Conservation (phyloP, 805 yeast genomes). For the Ogataea paraovalis region DNA sequence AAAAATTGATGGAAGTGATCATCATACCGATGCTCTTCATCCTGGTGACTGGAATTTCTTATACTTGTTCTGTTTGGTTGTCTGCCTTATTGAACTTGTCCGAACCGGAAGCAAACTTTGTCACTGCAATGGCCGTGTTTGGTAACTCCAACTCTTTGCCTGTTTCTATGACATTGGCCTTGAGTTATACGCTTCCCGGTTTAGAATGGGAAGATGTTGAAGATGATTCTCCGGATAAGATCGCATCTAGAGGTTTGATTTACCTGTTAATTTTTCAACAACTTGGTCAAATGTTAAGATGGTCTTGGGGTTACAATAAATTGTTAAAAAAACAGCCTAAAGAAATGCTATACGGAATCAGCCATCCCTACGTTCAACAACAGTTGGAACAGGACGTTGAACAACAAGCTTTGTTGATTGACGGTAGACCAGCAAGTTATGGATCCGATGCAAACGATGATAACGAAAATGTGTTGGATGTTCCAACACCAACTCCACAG, state of each 20-base stretch:
- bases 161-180: constrained; percentile 79
- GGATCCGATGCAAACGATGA: constrained; percentile 13
- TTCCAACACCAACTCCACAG: constrained; percentile 1
- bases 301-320: constrained; percentile 86
- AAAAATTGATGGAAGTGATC: constrained; percentile 74
- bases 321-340: constrained; percentile 50
- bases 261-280: constrained; percentile 76
- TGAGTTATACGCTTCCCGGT: constrained; percentile 72
- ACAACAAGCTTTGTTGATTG: constrained; percentile 5
- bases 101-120: constrained; percentile 79
- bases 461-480: neutral
- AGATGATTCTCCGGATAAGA: constrained; percentile 61
- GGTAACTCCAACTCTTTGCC: constrained; percentile 96
- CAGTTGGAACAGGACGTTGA: constrained; percentile 16
- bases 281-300: constrained; percentile 74
- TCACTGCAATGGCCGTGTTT: constrained; percentile 94
- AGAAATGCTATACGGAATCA: constrained; percentile 27
- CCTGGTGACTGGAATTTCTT: constrained; percentile 77
- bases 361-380: constrained; percentile 8
- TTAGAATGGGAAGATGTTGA: constrained; percentile 71
- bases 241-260: constrained; percentile 74
- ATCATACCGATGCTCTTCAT: constrained; percentile 82
- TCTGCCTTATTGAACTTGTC: constrained; percentile 55
- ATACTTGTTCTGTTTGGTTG: constrained; percentile 52
- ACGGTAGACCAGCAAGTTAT: constrained; percentile 16